These are phyloP conservation scores for Hymenoscyphus scutula DNA, from an alignment of 2,329 filamentous ascomycete species.

Conservation along the genomic window DNA sequence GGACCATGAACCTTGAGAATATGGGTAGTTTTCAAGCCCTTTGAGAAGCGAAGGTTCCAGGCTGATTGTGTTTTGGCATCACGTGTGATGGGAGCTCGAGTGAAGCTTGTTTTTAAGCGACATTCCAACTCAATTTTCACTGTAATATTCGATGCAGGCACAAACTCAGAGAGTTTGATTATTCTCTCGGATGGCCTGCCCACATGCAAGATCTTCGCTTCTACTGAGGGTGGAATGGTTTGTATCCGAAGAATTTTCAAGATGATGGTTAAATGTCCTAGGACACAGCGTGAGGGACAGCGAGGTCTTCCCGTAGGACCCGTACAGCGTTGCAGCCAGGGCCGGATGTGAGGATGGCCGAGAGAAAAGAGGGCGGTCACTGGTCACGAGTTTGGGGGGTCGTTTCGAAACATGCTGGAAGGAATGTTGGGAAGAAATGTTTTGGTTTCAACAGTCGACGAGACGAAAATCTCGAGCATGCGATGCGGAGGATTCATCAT, in stretches of 20 bases:
- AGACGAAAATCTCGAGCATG: neutral
- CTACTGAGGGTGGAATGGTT: neutral
- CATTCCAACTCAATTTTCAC: neutral
- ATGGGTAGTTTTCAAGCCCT: too few species aligned
- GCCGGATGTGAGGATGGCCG: neutral
- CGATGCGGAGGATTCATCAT: neutral
- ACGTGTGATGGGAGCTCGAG: neutral
- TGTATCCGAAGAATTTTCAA: neutral
- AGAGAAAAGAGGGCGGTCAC: neutral
- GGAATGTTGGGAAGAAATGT: neutral
- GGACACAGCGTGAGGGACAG: neutral
- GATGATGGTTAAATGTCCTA: neutral
- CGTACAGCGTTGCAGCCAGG: neutral
- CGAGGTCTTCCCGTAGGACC: neutral
- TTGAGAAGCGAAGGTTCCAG: too few species aligned
- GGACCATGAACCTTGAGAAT: too few species aligned
- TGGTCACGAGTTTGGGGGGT: constrained; percentile 2
- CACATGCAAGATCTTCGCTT: neutral
- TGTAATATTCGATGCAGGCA: neutral
- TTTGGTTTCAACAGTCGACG: constrained; percentile 4
- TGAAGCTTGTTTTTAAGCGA: constrained; percentile 1
- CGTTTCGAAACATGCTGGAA: neutral
- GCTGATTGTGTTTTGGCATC: neutral
- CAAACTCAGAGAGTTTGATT: neutral
- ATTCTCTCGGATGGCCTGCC: neutral